Percentiles rank a stretch among this genome's conserved stretches.
Conservation (phyloP, 257 asterid species). For the Fraxinus anomala region DNA sequence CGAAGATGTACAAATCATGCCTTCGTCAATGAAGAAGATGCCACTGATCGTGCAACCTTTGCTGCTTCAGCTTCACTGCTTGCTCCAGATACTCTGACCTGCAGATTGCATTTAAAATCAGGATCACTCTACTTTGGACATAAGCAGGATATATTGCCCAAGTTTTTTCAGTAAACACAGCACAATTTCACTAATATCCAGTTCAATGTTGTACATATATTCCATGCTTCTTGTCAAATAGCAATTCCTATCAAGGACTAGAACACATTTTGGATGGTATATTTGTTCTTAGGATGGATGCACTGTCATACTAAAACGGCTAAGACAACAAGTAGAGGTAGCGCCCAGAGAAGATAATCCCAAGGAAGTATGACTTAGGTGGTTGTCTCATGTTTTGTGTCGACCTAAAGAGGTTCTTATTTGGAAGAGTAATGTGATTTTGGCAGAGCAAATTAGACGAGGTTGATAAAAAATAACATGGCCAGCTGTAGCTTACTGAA, state of each 20-base stretch:
- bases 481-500: not conserved
- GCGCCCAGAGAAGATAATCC: not conserved
- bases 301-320: not conserved
- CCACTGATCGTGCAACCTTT: constrained; percentile 89
- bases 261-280: too few species aligned
- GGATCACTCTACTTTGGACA: not conserved
- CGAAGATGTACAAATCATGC: constrained; percentile 36
- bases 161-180: not conserved
- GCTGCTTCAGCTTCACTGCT: constrained; percentile 83
- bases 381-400: not conserved
- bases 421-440: not conserved
- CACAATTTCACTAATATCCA: not conserved
- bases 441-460: not conserved
- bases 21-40: constrained; percentile 88
- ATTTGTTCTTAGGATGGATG: too few species aligned
- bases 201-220: not conserved
- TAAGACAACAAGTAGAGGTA: not conserved
- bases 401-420: not conserved
- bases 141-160: not conserved
- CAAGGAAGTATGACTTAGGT: not conserved
- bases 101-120: constrained; percentile 28
- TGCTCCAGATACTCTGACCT: constrained; percentile 90
- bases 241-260: too few species aligned
- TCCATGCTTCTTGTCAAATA: not conserved
- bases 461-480: not conserved